phyloP scores from a whole-genome alignment of 768 basidiomycete genomes.

The Tubosaeta sp. region DNA sequence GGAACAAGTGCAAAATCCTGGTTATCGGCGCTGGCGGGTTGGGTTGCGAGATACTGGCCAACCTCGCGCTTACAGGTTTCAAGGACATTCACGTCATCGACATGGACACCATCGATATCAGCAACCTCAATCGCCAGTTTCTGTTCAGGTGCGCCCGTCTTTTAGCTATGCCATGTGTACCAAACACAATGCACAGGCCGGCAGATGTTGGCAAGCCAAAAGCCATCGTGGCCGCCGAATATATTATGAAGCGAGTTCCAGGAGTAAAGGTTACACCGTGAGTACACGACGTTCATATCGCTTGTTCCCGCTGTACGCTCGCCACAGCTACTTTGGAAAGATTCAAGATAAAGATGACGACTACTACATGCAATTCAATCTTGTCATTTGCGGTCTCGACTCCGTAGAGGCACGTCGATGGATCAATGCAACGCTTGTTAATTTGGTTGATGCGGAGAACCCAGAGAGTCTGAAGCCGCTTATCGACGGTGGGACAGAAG shows the following conservation, averaged over 20 bases:
- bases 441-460: conserved; percentile 88
- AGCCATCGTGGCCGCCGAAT: conserved; percentile 91
- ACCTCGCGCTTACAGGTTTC: conserved; percentile 94
- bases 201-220: conserved; percentile 94
- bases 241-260: conserved; percentile 93
- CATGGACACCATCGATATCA: conserved; percentile 99
- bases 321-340: conserved; percentile 83
- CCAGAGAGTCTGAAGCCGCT: conserved; percentile 93
- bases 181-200: conserved; percentile 41
- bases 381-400: conserved; percentile 96
- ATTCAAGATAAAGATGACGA: conserved; percentile 96
- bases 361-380: conserved; percentile 95
- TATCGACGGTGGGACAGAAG: conserved; percentile 98
- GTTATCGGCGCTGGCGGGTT: conserved; percentile 98
- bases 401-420: conserved; percentile 96
- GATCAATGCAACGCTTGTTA: conserved; percentile 98
- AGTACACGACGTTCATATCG: conserved; percentile 30
- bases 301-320: conserved; percentile 8
- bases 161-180: neutral
- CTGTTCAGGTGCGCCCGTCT: conserved; percentile 71
- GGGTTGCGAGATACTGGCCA: conserved; percentile 96
- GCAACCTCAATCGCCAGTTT: conserved; percentile 97
- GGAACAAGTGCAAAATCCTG: conserved; percentile 83
- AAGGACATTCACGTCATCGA: conserved; percentile 99
- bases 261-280: conserved; percentile 97